Base-by-base conservation (phyloP, 495 filamentous ascomycete species). In the Poronia punctata region DNA sequence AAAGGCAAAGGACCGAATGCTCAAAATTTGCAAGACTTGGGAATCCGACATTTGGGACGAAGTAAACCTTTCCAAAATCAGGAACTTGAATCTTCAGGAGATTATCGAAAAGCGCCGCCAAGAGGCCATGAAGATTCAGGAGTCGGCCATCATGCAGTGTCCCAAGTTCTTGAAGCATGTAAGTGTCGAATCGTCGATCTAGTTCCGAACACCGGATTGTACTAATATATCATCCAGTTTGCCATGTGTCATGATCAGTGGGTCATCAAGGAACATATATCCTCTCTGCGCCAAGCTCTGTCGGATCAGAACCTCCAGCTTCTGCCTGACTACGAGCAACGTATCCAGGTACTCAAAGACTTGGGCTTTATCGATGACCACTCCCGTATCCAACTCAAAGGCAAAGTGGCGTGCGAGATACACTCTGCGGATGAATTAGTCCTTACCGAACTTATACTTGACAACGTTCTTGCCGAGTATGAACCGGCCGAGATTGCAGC, bases 351-450 rank as follows among this genome's bases (percentile, higher is more conserved):
- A 0, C 72, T 98, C 32, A 86, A 85, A 56, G 90, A 95, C 46
- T 71, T 98, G 8, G 79, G 77, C 3, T 98, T 97, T 49, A 82
- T 97, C 39, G 92, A 97, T 61, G 78, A 80, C 1, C 75, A 79
- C 31, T 80, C 75, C 23, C 78, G 88, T 31, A 90, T 97, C 22
- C 83, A 89, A 64, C 72, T 98, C 45, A 98, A 98, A 66, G 92
- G 92, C 60, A 95, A 96, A 64, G 92, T 98, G 21, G 92, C 92
- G 12, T 98, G 92, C 66, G 92, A 98, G 71, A 86, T 98, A 48
- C 93, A 97, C 66, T 95, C 90, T 3, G 88, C 90, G 12, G 92
- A 95, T 56, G 92, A 97, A 61, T 76, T 98, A n/a, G 88, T 97
- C 6, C 76, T 98, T 18, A 98, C 92, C 1, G 92, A 98, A 58